Conservation (phyloP, 768 basidiomycete genomes). For the Pulveroboletus sp. region DNA sequence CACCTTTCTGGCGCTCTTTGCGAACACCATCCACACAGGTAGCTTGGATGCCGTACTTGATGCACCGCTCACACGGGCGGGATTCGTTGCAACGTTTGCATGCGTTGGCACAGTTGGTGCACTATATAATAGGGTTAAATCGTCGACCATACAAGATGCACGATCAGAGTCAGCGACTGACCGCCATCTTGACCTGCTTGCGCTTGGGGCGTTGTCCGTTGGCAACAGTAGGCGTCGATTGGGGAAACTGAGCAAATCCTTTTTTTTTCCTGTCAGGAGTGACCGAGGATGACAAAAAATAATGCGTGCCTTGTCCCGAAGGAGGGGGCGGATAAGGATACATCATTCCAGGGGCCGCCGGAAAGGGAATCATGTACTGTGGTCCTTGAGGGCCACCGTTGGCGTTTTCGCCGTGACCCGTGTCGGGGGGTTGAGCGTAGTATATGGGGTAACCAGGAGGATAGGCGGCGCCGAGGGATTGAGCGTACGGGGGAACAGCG, state of each 20-base stretch:
- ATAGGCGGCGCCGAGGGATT: slow-evolving; percentile 26
- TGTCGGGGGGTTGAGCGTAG: slow-evolving; percentile 29
- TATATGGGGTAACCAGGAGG: slow-evolving; percentile 34
- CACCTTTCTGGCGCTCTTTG: slow-evolving; percentile 63
- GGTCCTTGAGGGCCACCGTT: slow-evolving; percentile 26
- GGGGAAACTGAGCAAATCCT: slow-evolving; percentile 32
- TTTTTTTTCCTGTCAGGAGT: slow-evolving; percentile 16
- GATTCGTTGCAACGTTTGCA: slow-evolving; percentile 58
- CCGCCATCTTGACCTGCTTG: slow-evolving; percentile 60
- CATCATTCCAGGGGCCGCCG: slow-evolving; percentile 41
- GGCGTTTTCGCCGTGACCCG: slow-evolving; percentile 33
- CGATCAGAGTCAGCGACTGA: slow-evolving; percentile 27
- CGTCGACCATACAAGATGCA: slow-evolving; percentile 2
- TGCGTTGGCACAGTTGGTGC: slow-evolving; percentile 55
- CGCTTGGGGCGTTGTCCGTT: slow-evolving; percentile 40
- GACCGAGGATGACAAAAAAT: slow-evolving; percentile 1
- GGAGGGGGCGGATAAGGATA: slow-evolving; percentile 42
- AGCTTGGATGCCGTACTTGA: slow-evolving; percentile 58
- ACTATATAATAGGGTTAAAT: slow-evolving; percentile 29
- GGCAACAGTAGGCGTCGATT: slow-evolving; percentile 20
- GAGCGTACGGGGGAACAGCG: slow-evolving; percentile 27
- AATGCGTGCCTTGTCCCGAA: slow-evolving; percentile 34
- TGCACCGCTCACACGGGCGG: slow-evolving; percentile 62
- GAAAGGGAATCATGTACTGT: slow-evolving; percentile 38
- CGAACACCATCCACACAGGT: slow-evolving; percentile 58